Percentiles rank a stretch among this genome's conserved stretches.
Conservation (phyloP, 345 rosid species). For the Populus pruinosa region DNA sequence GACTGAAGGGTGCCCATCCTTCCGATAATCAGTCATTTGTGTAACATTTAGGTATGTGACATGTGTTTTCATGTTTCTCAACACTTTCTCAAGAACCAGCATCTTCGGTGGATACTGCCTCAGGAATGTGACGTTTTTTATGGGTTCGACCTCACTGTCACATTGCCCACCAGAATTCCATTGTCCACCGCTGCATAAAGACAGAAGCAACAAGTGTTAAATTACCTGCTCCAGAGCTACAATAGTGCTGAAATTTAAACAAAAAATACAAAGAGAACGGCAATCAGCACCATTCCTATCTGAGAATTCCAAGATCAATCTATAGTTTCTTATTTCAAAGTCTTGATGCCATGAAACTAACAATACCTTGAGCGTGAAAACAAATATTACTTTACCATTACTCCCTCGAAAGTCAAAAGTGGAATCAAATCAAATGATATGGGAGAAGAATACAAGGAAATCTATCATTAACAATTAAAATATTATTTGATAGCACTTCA, state of each 20-base stretch:
- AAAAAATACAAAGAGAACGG: neutral
- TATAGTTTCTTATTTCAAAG: neutral
- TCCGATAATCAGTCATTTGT: constrained; percentile 75
- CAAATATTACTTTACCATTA: neutral
- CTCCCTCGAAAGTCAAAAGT: neutral
- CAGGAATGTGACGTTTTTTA: constrained; percentile 69
- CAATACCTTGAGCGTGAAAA: neutral
- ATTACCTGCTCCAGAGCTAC: neutral
- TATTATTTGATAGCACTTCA: constrained; percentile 3
- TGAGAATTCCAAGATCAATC: neutral
- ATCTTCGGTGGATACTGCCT: constrained; percentile 66
- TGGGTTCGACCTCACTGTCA: constrained; percentile 76
- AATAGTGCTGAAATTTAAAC: neutral
- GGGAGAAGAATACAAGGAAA: neutral
- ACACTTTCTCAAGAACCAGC: constrained; percentile 69
- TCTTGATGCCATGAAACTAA: neutral
- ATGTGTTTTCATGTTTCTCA: constrained; percentile 69
- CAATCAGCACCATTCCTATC: neutral
- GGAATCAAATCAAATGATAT: neutral
- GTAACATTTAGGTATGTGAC: constrained; percentile 86
- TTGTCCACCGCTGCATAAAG: constrained; percentile 75
- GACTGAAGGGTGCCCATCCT: constrained; percentile 93
- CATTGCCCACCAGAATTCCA: constrained; percentile 99
- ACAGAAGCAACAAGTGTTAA: neutral
- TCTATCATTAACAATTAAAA: neutral